Percentiles rank a stretch among this genome's conserved stretches.
Evolutionary conservation across 2,329 filamentous ascomycete species (phyloP).

Genomic region (Cladophialophora bantiana): DNA sequence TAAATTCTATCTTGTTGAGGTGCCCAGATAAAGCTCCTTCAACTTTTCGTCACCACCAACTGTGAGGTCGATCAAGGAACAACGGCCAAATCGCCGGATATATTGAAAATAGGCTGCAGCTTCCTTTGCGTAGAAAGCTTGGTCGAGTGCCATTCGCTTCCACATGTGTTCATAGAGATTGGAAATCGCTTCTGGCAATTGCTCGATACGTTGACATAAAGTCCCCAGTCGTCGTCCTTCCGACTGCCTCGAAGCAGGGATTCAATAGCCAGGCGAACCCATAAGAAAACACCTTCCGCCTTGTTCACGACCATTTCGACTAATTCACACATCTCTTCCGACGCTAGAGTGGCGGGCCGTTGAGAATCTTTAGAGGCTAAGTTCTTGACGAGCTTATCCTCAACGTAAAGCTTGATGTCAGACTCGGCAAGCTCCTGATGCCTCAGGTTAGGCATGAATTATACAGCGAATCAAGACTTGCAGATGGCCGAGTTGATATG

Average conservation of each 20-base stretch:
- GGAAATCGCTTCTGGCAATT: not conserved
- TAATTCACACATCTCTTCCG: not conserved
- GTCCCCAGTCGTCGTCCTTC: conserved; percentile 7
- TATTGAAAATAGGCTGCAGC: not conserved
- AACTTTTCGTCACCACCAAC: not conserved
- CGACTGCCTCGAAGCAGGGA: conserved; percentile 9
- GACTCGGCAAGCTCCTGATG: not conserved
- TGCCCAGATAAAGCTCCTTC: not conserved
- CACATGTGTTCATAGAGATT: not conserved
- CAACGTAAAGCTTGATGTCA: not conserved
- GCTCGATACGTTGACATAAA: not conserved
- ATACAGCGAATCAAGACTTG: not conserved
- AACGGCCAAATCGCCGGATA: not conserved
- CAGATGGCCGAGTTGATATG: not conserved
- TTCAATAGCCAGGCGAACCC: conserved; percentile 11
- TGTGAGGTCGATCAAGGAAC: not conserved
- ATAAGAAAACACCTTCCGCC: conserved; percentile 19
- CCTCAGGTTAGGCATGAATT: not conserved
- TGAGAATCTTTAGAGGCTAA: not conserved
- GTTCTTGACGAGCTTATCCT: not conserved
- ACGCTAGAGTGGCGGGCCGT: not conserved
- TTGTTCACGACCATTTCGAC: not conserved
- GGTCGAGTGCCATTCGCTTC: not conserved
- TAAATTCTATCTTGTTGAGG: not conserved
- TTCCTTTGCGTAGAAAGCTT: not conserved